Conservation (phyloP, 768 basidiomycete genomes). For the Boletus rubropictus region DNA sequence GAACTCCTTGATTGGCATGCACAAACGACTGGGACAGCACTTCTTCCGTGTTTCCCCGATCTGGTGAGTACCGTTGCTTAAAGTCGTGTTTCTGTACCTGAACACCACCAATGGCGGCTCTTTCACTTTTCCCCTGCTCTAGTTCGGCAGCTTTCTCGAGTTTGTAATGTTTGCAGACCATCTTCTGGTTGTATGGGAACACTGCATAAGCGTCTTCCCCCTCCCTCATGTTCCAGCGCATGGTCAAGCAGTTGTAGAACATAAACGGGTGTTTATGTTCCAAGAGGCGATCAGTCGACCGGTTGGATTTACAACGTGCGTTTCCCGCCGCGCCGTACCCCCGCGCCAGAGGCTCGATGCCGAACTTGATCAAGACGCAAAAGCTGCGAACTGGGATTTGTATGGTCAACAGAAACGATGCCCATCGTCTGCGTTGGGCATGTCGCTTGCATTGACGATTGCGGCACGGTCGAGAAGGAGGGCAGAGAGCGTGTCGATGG, state of each 20-base stretch:
- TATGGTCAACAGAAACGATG: background rate
- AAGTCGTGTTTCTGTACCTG: background rate
- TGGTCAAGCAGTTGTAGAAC: slow-evolving; percentile 19
- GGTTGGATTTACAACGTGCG: slow-evolving; percentile 26
- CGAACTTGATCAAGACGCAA: background rate
- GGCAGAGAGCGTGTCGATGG: slow-evolving; percentile 14
- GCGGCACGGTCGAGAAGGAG: slow-evolving; percentile 16
- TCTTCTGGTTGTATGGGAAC: slow-evolving; percentile 27
- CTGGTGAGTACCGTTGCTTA: slow-evolving; percentile 12
- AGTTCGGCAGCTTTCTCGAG: slow-evolving; percentile 26
- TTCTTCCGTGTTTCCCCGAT: slow-evolving; percentile 21
- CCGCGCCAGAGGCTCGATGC: background rate
- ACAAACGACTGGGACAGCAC: slow-evolving; percentile 18
- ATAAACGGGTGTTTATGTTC: slow-evolving; percentile 24
- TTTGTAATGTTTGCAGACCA: slow-evolving; percentile 21
- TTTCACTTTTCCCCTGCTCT: no score
- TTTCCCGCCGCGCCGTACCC: slow-evolving; percentile 4
- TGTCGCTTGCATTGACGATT: slow-evolving; percentile 21
- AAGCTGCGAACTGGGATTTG: background rate
- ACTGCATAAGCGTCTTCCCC: slow-evolving; percentile 23
- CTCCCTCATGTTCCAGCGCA: slow-evolving; percentile 20
- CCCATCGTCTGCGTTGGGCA: background rate
- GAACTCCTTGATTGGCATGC: slow-evolving; percentile 28
- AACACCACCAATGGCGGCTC: background rate
- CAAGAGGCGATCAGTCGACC: slow-evolving; percentile 20